Conservation (phyloP, 176 grass and related monocot species). For the Ampelocalamus luodianensis region DNA sequence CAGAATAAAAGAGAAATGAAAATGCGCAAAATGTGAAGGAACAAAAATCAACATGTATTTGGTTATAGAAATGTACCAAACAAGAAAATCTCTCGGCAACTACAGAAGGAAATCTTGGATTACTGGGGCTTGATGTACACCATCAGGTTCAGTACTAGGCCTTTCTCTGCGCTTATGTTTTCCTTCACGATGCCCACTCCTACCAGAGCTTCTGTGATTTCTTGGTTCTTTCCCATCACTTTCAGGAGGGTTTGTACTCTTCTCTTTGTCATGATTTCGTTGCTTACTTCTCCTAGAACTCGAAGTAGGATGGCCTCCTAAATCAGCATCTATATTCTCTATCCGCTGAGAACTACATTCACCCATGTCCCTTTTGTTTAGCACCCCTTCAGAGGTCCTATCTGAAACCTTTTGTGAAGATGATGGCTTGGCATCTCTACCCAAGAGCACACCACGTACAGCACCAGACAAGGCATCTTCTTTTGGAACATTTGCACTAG, state of each 20-base stretch:
- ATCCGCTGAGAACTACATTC: slow-evolving; percentile 48
- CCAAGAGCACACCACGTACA: slow-evolving; percentile 60
- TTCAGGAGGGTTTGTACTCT: slow-evolving; percentile 52
- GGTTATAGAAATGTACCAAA: slow-evolving; percentile 37
- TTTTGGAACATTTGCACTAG: slow-evolving; percentile 45
- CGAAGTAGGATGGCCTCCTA: slow-evolving; percentile 46
- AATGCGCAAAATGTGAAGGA: slow-evolving; percentile 6
- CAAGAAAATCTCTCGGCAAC: slow-evolving; percentile 23
- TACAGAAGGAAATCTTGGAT: slow-evolving; percentile 97
- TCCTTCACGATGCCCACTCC: slow-evolving; percentile 51
- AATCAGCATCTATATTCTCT: slow-evolving; percentile 36
- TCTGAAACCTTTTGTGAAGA: slow-evolving; percentile 43
- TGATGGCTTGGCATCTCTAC: slow-evolving; percentile 51
- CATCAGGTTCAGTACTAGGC: slow-evolving; percentile 39
- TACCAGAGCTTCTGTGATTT: slow-evolving; percentile 56
- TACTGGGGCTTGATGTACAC: slow-evolving; percentile 57
- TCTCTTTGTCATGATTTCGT: slow-evolving; percentile 51
- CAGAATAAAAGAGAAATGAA: background rate
- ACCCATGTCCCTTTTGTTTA: slow-evolving; percentile 32
- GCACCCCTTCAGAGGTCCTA: slow-evolving; percentile 38
- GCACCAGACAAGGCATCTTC: slow-evolving; percentile 58
- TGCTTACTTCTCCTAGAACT: slow-evolving; percentile 56
- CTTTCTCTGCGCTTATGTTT: slow-evolving; percentile 72
- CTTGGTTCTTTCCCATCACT: slow-evolving; percentile 52
- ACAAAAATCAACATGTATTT: slow-evolving; percentile 44